Percentiles rank a stretch among this genome's conserved stretches.
phyloP scores from a whole-genome alignment of 2,329 filamentous ascomycete genomes.

The Orbilia brochopaga region DNA sequence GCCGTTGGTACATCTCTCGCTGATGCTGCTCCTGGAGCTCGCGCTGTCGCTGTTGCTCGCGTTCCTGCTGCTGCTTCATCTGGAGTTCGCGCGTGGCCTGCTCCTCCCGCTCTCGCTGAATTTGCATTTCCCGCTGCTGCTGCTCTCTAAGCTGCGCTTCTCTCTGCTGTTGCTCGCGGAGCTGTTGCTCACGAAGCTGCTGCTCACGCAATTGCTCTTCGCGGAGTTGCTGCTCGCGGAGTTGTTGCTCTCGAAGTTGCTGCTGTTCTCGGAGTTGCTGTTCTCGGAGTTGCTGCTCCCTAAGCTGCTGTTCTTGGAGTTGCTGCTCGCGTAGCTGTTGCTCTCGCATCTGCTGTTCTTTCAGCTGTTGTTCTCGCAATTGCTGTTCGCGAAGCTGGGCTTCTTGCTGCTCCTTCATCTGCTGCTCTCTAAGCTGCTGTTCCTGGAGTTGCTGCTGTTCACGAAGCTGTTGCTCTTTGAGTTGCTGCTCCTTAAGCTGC shows the following conservation, averaged over 20 bases:
- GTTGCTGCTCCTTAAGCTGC: conserved; percentile 26
- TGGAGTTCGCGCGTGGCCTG: conserved; percentile 34
- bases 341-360: neutral
- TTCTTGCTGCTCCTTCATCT: neutral
- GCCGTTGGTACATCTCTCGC: conserved; percentile 35
- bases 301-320: conserved; percentile 10
- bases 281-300: conserved; percentile 2
- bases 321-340: conserved; percentile 13
- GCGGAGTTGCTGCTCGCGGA: conserved; percentile 29
- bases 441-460: conserved; percentile 30
- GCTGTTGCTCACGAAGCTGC: conserved; percentile 23
- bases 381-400: conserved; percentile 1
- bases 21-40: conserved; percentile 48
- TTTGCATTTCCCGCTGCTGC: conserved; percentile 12
- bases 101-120: conserved; percentile 34
- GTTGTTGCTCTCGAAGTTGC: conserved; percentile 26
- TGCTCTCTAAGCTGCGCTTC: conserved; percentile 34
- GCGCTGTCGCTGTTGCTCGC: conserved; percentile 45
- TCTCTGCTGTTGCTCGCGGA: conserved; percentile 23
- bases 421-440: conserved; percentile 8
- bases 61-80: conserved; percentile 44
- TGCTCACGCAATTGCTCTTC: conserved; percentile 36
- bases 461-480: conserved; percentile 27
- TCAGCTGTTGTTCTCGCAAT: conserved; percentile 3
- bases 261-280: conserved; percentile 1